A percentile compares a stretch with the other conserved stretches of the same genome.
Conservation (phyloP, 2,329 filamentous ascomycete species). For the Polytolypa hystricis region DNA sequence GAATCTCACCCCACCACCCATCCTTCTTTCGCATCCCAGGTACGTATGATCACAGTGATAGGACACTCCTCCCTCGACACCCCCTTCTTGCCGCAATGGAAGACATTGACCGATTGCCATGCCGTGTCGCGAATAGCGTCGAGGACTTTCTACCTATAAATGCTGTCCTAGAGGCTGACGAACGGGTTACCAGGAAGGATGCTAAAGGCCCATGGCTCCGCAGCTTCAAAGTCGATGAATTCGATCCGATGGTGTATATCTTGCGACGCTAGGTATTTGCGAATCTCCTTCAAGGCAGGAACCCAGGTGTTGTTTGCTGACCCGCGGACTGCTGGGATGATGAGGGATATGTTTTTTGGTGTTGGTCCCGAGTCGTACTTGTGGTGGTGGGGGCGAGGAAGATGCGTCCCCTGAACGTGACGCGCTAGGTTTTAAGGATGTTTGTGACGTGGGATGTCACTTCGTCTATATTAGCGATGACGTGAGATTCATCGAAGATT, state of each 20-base stretch:
- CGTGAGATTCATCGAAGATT: background rate
- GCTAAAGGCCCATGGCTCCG: background rate
- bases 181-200: background rate
- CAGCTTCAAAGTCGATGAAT: background rate
- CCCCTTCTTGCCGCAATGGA: background rate
- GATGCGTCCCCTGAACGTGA: background rate
- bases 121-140: background rate
- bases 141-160: background rate
- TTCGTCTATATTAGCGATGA: background rate
- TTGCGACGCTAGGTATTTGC: background rate
- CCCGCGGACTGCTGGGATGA: background rate
- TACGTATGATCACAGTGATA: background rate
- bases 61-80: background rate
- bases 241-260: background rate
- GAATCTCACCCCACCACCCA: background rate
- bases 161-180: constrained; percentile 3
- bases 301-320: background rate
- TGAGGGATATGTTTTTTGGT: background rate
- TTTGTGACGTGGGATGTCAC: background rate
- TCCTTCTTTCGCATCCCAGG: background rate
- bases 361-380: background rate
- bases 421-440: background rate
- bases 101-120: background rate
- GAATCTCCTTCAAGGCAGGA: background rate
- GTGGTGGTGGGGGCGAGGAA: background rate